Evolutionary conservation across 78 protist species (phyloP).

Genomic region (Monosiga brevicollis): DNA sequence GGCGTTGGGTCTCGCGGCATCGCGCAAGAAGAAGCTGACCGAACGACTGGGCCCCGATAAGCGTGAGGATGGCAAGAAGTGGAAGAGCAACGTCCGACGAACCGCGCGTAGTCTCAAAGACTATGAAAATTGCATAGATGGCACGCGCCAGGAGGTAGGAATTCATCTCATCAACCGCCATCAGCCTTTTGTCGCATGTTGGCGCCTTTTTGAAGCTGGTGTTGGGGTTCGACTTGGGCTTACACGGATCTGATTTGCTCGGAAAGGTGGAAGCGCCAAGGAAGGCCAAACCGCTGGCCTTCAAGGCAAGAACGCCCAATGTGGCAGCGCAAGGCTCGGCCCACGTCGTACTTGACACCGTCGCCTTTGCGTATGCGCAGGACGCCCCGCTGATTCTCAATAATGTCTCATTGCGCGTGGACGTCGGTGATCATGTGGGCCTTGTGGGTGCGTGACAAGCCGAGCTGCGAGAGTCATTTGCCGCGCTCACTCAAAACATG

Average conservation of each 20-base stretch:
- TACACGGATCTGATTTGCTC: neutral
- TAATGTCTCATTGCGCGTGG: neutral
- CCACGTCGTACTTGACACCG: conserved; percentile 3
- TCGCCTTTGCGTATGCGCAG: neutral
- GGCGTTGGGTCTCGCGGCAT: neutral
- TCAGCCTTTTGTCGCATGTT: neutral
- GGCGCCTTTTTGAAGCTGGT: neutral
- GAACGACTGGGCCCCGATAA: conserved; percentile 9
- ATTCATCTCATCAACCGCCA: too few relatives aligned
- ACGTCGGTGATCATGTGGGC: neutral
- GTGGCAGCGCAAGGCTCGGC: neutral
- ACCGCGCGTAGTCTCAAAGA: neutral
- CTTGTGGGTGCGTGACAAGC: neutral
- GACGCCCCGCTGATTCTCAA: neutral
- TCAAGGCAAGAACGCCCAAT: neutral
- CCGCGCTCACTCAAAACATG: conserved; percentile 5
- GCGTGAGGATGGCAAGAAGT: neutral
- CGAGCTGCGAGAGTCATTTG: conserved; percentile 18
- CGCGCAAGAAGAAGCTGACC: conserved; percentile 14
- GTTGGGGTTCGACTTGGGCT: neutral
- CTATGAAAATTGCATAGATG: neutral
- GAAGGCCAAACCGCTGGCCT: neutral
- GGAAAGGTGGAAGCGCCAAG: neutral
- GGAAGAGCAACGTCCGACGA: neutral
- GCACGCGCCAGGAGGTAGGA: neutral